These are phyloP conservation scores for Oehlia diaphana DNA, from an alignment of 192 early-diverging fungal genomes.

Conservation along the genomic window DNA sequence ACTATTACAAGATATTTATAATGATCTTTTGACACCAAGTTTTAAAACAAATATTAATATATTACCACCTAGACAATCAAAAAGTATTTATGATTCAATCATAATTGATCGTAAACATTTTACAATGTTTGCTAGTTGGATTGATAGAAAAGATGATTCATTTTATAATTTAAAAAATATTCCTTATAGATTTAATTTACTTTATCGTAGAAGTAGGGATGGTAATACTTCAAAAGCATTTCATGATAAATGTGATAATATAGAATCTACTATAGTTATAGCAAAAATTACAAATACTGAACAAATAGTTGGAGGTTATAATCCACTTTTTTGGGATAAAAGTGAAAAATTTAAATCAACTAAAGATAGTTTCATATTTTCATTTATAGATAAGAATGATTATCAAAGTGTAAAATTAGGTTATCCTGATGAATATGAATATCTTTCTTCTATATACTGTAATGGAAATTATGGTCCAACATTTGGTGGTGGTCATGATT, in stretches of 20 bases:
- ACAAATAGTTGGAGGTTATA: slow-evolving; percentile 14
- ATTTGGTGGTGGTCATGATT: background rate
- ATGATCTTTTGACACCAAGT: background rate
- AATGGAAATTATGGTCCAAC: background rate
- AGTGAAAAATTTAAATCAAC: background rate
- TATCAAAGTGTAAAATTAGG: background rate
- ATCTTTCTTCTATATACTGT: background rate
- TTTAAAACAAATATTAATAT: background rate
- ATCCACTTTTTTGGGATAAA: background rate
- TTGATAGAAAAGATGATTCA: background rate
- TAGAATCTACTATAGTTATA: background rate
- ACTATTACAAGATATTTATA: background rate
- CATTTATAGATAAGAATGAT: background rate
- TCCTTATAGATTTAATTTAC: background rate
- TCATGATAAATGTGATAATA: background rate
- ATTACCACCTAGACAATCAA: background rate
- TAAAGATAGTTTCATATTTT: background rate
- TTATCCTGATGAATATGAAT: background rate
- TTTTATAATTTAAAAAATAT: background rate
- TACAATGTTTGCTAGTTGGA: background rate
- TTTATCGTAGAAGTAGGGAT: background rate
- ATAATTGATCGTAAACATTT: background rate
- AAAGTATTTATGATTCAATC: slow-evolving; percentile 1
- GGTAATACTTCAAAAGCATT: background rate
- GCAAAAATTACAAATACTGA: background rate